Evolutionary conservation across 345 rosid species (phyloP).

Genomic region (Eucalyptus caleyi): DNA sequence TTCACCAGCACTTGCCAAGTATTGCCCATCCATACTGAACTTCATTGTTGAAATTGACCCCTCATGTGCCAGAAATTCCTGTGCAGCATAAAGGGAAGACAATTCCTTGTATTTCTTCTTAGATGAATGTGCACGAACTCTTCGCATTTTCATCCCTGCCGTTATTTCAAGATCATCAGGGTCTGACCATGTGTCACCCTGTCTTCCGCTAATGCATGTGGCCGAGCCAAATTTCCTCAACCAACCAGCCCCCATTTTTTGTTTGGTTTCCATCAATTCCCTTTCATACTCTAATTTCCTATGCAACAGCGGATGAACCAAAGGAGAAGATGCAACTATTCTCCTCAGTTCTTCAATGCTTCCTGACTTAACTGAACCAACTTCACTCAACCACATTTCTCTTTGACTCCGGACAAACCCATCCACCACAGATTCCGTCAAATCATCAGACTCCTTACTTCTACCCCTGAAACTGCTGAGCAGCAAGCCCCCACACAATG

Average conservation of each 20-base stretch:
- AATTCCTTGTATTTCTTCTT: constrained; percentile 55
- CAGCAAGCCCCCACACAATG: background rate
- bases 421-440: constrained; percentile 12
- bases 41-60: constrained; percentile 70
- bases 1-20: constrained; percentile 70
- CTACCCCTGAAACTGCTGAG: constrained; percentile 1
- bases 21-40: constrained; percentile 60
- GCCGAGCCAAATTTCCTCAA: constrained; percentile 32
- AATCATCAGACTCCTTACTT: constrained; percentile 24
- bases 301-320: background rate
- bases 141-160: constrained; percentile 11
- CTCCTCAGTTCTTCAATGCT: constrained; percentile 39
- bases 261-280: background rate
- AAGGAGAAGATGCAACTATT: constrained; percentile 12
- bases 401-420: constrained; percentile 12
- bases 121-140: constrained; percentile 27
- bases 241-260: constrained; percentile 32
- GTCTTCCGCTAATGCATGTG: constrained; percentile 16
- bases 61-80: constrained; percentile 61
- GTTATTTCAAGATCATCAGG: constrained; percentile 14
- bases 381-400: constrained; percentile 10
- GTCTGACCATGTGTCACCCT: background rate
- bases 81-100: constrained; percentile 53
- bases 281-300: constrained; percentile 2
- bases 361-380: constrained; percentile 20